Base-by-base conservation (phyloP, 1,284 basidiomycete genomes). In the Inonotus obliquus region DNA sequence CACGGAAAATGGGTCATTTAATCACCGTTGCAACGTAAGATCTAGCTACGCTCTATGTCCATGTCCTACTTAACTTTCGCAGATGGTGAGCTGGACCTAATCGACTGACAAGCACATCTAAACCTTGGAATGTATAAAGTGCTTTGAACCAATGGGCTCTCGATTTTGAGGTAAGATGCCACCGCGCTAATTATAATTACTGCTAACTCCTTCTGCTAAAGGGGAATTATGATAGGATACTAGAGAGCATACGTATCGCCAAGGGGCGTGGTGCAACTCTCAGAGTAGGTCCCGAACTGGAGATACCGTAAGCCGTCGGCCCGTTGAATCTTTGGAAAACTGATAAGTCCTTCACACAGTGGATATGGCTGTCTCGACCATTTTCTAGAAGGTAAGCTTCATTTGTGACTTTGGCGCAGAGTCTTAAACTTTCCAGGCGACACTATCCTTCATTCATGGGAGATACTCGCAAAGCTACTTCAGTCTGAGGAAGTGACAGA, bases 281-380 rank as follows among this genome's bases (percentile, higher is more conserved):
- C 32, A 82, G 97, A 69, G 96, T 99, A n/a, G 97, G 97, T 1
- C 97, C 97, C 19, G 96, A 98, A 74, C 81, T 99, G n/a, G 97
- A 99, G 76, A 94, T 99, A 66, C 90, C 96, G 91, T 94, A 68
- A 58, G 89, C 47, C 2, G 27, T 55, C 27, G 32, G 19, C 23
- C 35, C 45, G 25, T 17, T 39, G 38, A 13, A 29, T 23, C 11
- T 38, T 38, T 54, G 7, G 29, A 27, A 14, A 14, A 44, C 23
- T 27, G 39, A 53, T 44, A n/a, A n/a, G 23, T 41, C 9, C n/a
- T 13, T 19, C 13, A 29, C 45, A 29, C 69, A 94, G 92, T 27
- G 95, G 95, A 4, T 97, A 97, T 75, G 95, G 95, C 1, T 98
- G 96, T 73, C 80, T 94, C 57, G 95, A 98, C 72, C 95, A 98